These are phyloP conservation scores for Hyaloscypha bicolor DNA, from an alignment of 495 filamentous ascomycete species.

Conservation along the genomic window DNA sequence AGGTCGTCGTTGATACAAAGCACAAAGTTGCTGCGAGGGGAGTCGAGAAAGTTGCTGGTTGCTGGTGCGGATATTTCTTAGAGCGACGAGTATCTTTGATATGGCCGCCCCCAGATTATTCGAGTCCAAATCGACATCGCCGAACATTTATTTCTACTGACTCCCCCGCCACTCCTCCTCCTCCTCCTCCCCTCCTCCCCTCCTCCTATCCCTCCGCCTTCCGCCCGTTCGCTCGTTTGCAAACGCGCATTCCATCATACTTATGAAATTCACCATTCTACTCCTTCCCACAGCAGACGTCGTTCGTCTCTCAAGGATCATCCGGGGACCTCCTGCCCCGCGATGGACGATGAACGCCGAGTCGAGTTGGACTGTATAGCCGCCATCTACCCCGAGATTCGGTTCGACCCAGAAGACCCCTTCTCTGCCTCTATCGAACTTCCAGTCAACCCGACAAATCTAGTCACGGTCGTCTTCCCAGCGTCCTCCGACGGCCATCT, in stretches of 20 bases:
- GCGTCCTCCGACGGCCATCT: slow-evolving; percentile 45
- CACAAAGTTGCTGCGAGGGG: not conserved
- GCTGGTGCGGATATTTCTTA: not conserved
- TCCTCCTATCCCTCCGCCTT: not conserved
- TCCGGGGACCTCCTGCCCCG: slow-evolving; percentile 29
- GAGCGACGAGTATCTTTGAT: not conserved
- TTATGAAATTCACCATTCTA: slow-evolving; percentile 19
- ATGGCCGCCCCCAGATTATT: slow-evolving; percentile 30
- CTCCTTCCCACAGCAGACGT: slow-evolving; percentile 25
- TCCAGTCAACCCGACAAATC: slow-evolving; percentile 67
- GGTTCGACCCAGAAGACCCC: slow-evolving; percentile 57
- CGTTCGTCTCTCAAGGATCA: slow-evolving; percentile 26
- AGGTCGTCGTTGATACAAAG: not conserved
- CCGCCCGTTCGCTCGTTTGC: not conserved
- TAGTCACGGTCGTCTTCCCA: slow-evolving; percentile 71
- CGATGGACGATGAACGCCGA: slow-evolving; percentile 51
- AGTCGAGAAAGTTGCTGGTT: not conserved
- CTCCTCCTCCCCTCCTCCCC: not conserved
- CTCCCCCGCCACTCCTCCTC: slow-evolving; percentile 16
- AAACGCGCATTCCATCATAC: not conserved
- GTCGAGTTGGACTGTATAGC: slow-evolving; percentile 80
- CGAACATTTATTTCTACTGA: slow-evolving; percentile 11
- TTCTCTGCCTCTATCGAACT: slow-evolving; percentile 72
- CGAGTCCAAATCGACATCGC: not conserved
- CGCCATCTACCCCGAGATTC: slow-evolving; percentile 89